These are phyloP conservation scores for Penicillium sumatraense DNA, from an alignment of 2,329 filamentous ascomycete species.

Conservation along the genomic window DNA sequence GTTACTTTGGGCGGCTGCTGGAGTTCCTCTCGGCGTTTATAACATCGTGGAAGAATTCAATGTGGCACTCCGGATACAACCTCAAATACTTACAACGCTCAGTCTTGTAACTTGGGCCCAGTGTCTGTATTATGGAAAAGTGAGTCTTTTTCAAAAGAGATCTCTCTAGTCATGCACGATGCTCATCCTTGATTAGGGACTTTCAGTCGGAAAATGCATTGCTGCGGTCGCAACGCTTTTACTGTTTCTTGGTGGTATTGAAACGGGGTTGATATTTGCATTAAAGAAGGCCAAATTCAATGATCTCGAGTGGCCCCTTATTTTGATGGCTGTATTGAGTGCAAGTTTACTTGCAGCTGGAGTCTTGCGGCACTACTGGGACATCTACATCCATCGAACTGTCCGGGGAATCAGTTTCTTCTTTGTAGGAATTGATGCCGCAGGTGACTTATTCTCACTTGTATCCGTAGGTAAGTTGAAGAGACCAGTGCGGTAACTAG, in stretches of 20 bases:
- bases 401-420: slow-evolving; percentile 74
- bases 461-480: slow-evolving; percentile 53
- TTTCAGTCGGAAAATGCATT: slow-evolving; percentile 56
- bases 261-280: slow-evolving; percentile 64
- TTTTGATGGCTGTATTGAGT: slow-evolving; percentile 69
- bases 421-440: slow-evolving; percentile 72
- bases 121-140: slow-evolving; percentile 59
- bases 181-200: slow-evolving; percentile 48
- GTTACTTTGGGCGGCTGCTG: slow-evolving; percentile 70
- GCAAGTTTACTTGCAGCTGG: slow-evolving; percentile 67
- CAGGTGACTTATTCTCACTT: slow-evolving; percentile 70
- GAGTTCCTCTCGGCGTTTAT: slow-evolving; percentile 68
- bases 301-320: slow-evolving; percentile 64
- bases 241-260: slow-evolving; percentile 61
- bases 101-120: slow-evolving; percentile 61
- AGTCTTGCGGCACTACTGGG: slow-evolving; percentile 70
- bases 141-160: neutral
- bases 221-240: slow-evolving; percentile 58
- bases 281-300: slow-evolving; percentile 52
- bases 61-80: slow-evolving; percentile 59
- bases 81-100: slow-evolving; percentile 59
- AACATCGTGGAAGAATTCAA: slow-evolving; percentile 61
- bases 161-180: neutral
- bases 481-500: neutral
- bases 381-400: slow-evolving; percentile 69